Evolutionary conservation across 1,284 basidiomycete species (phyloP).

Genomic region (Irpex sp.): DNA sequence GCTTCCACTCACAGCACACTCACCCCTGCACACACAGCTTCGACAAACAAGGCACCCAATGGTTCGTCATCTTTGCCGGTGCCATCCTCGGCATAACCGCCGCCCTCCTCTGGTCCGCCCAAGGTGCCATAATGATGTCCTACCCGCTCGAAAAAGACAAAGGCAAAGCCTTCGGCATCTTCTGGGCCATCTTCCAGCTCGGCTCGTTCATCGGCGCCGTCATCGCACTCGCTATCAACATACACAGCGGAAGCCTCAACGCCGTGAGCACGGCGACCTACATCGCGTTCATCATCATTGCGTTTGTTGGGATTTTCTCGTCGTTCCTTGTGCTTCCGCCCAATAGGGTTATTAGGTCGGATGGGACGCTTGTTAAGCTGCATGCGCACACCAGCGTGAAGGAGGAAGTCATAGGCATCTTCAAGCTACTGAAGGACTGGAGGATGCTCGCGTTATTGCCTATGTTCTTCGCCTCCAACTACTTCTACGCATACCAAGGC

Average conservation of each 20-base stretch:
- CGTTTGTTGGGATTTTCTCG: constrained; percentile 20
- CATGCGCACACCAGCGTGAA: constrained; percentile 29
- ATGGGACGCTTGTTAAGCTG: constrained; percentile 36
- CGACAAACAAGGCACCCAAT: constrained; percentile 32
- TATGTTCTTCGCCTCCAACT: constrained; percentile 39
- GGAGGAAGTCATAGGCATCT: constrained; percentile 30
- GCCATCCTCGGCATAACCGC: constrained; percentile 56
- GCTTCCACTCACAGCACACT: not conserved
- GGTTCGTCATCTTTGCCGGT: constrained; percentile 50
- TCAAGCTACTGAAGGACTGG: constrained; percentile 34
- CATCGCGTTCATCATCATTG: constrained; percentile 39
- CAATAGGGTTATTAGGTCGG: constrained; percentile 32
- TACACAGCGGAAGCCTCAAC: constrained; percentile 24
- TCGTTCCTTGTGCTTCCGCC: constrained; percentile 34
- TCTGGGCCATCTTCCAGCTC: constrained; percentile 55
- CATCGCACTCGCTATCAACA: constrained; percentile 46
- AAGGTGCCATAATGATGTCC: constrained; percentile 57
- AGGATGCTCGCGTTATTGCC: constrained; percentile 34
- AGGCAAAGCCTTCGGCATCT: constrained; percentile 38
- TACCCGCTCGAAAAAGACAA: constrained; percentile 55
- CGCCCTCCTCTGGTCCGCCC: constrained; percentile 55
- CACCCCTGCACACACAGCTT: constrained; percentile 16
- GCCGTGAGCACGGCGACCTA: constrained; percentile 34
- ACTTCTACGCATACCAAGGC: constrained; percentile 39
- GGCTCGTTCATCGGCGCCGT: constrained; percentile 49